Base-by-base conservation (phyloP, 768 basidiomycete genomes). In the Amanita jacksonii region DNA sequence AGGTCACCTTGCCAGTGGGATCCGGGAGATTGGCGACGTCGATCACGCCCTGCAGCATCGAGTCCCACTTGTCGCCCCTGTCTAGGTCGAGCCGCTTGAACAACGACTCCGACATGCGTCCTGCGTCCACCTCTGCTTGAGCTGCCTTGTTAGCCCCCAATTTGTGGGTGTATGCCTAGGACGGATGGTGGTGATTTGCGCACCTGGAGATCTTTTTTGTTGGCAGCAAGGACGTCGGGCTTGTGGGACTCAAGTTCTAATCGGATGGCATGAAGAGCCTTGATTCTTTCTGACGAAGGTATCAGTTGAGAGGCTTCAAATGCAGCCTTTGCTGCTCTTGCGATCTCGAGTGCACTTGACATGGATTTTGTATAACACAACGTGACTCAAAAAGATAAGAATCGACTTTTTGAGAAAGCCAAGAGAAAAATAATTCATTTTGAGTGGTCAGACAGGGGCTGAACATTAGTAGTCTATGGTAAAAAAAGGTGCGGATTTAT, bases 301-400 rank as follows among this genome's bases (percentile, higher is more conserved):
- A 94, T 66, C 16, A 94, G 72, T 58, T 96, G 94, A 4, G 92
- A 91, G 15, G 73, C 72, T 53, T 92, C 82, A 57, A 94, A 99
- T 0, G 94, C 88, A 6, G 63, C 57, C 58, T 90, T 88, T 18
- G 92, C 90, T 1, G 75, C 70, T 56, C 69, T 74, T 10, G 94
- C 96, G 46, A 97, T 82, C 12, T 59, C 63, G 58, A 70, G 65
- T n/a, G 69, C 73, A 36, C 52, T 57, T 22, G 44, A 38, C 43
- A 41, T 47, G 23, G 41, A 37, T 18, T 50, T 23, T 35, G 35
- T 34, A 43, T 28, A 24, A 46, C 20, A n/a, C 37, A 20, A 45
- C 33, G 37, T 41, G 36, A 30, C 44, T 49, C 48, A 50, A 47
- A 51, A 52, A 45, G 41, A 37, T n/a, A n/a, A n/a, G n/a, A 36